Evolutionary conservation across 2,329 filamentous ascomycete species (phyloP).

Genomic region (Fusarium nygamai): DNA sequence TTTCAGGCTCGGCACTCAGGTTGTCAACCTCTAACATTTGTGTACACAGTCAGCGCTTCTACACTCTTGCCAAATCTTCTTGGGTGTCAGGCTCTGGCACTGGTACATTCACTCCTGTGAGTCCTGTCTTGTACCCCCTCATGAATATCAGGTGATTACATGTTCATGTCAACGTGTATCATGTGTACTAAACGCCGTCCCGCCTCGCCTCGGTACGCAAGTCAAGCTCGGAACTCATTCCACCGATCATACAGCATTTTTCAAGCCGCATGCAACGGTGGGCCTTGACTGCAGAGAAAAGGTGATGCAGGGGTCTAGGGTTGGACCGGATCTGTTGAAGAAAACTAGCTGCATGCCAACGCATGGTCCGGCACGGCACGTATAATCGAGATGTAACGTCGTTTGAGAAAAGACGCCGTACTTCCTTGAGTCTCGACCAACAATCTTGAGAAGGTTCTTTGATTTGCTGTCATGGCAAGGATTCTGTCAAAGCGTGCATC

Average conservation of each 20-base stretch:
- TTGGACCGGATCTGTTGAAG: not conserved
- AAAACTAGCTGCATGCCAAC: not conserved
- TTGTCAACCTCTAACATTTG: not conserved
- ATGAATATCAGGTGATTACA: not conserved
- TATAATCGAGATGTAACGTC: not conserved
- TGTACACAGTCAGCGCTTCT: not conserved
- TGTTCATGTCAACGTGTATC: not conserved
- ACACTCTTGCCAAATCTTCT: no score
- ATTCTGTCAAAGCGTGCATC: not conserved
- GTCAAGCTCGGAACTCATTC: not conserved
- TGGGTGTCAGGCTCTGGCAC: no score
- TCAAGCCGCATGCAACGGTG: not conserved
- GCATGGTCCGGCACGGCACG: not conserved
- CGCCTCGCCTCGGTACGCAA: not conserved
- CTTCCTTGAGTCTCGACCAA: not conserved
- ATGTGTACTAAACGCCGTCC: not conserved
- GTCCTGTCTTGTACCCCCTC: no score
- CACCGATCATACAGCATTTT: not conserved
- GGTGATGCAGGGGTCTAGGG: not conserved
- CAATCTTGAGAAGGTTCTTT: not conserved
- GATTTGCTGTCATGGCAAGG: not conserved
- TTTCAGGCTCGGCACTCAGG: not conserved
- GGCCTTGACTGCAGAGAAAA: not conserved
- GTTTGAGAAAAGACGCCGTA: not conserved
- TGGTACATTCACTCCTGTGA: not conserved